phyloP scores from a whole-genome alignment of 768 basidiomycete genomes.

The Pluteus cervinus region DNA sequence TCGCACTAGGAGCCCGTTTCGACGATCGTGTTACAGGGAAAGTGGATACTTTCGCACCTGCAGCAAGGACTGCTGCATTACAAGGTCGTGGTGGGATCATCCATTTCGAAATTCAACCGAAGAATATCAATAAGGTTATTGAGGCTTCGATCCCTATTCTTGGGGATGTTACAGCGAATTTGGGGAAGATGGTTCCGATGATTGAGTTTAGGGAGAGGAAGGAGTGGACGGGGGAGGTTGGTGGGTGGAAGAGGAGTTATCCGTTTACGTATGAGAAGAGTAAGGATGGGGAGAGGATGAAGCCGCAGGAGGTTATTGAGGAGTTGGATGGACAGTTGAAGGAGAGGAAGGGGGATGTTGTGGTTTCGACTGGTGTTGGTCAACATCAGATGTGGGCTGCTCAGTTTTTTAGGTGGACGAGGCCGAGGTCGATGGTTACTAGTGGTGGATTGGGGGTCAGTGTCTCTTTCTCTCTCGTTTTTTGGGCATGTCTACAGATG shows the following conservation, averaged over 20 bases:
- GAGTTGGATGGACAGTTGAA: conserved; percentile 81
- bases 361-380: conserved; percentile 92
- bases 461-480: conserved; percentile 14
- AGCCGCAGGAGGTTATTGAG: conserved; percentile 96
- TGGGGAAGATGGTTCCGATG: conserved; percentile 77
- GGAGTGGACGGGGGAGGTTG: conserved; percentile 82
- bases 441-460: conserved; percentile 92
- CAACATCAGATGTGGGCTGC: conserved; percentile 99
- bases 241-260: conserved; percentile 77
- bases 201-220: conserved; percentile 58
- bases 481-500: conserved; percentile 4
- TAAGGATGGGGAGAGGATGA: conserved; percentile 62
- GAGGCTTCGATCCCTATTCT: conserved; percentile 91
- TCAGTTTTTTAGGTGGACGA: conserved; percentile 87
- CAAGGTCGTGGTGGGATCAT: conserved; percentile 93
- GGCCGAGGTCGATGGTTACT: conserved; percentile 84
- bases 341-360: conserved; percentile 77
- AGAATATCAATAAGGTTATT: conserved; percentile 99
- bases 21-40: conserved; percentile 98
- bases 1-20: conserved; percentile 93
- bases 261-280: conserved; percentile 85
- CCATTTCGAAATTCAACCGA: conserved; percentile 97
- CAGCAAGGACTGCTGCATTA: conserved; percentile 77
- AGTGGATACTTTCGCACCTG: conserved; percentile 85
- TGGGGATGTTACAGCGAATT: conserved; percentile 85